A percentile compares a stretch with the other conserved stretches of the same genome.
Evolutionary conservation across 2,329 filamentous ascomycete genomes (phyloP).

Genomic region (Alternaria sp.): DNA sequence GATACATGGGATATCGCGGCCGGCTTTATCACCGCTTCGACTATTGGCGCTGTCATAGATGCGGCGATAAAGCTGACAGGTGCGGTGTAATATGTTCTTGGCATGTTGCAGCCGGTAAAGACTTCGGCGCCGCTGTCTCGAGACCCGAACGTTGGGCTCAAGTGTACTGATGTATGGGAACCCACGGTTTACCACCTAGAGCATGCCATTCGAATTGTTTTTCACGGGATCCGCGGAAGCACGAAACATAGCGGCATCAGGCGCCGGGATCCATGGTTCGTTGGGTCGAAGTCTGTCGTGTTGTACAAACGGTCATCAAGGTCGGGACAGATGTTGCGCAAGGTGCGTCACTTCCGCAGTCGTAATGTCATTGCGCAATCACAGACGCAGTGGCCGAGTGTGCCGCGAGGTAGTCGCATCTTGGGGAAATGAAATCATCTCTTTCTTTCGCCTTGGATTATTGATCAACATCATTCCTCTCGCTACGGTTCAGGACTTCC

Average conservation of each 20-base stretch:
- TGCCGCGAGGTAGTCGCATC: not conserved
- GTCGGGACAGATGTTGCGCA: not conserved
- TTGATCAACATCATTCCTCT: not conserved
- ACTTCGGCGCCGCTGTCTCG: constrained; percentile 12
- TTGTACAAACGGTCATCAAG: not conserved
- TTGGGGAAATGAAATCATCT: not conserved
- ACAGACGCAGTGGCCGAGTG: not conserved
- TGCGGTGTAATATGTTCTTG: not conserved
- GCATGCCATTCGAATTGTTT: not conserved
- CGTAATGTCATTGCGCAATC: not conserved
- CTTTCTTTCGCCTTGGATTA: not conserved
- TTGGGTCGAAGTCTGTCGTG: not conserved
- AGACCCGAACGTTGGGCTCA: not conserved
- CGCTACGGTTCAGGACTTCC: no score
- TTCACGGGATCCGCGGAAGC: not conserved
- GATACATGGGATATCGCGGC: not conserved
- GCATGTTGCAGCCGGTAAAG: not conserved
- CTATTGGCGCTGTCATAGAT: not conserved
- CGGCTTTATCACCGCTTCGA: not conserved
- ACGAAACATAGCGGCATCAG: not conserved
- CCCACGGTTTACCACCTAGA: not conserved
- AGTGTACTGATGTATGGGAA: not conserved
- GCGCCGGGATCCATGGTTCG: not conserved
- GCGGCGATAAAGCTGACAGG: not conserved
- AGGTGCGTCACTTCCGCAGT: not conserved